A percentile compares a stretch with the other conserved stretches of the same genome.
Evolutionary conservation across 192 early-diverging fungal species (phyloP).

Genomic region (Entomortierella chlamydospora): DNA sequence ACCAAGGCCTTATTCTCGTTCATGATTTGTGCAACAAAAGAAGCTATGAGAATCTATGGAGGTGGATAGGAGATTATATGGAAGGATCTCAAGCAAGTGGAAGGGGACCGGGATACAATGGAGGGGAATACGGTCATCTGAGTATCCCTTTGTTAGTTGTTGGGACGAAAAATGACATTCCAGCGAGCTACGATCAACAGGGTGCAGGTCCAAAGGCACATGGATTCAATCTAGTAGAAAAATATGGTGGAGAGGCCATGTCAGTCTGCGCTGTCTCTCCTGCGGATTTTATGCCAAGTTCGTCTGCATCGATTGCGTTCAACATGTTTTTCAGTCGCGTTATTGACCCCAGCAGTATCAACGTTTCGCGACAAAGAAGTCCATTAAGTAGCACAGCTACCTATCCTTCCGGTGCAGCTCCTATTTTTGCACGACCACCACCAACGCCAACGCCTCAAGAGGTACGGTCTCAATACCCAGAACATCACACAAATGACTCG

Average conservation of each 20-base stretch:
- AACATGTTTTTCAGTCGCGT: slow-evolving; percentile 44
- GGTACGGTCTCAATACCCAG: not conserved
- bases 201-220: not conserved
- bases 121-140: not conserved
- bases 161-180: slow-evolving; percentile 40
- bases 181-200: not conserved
- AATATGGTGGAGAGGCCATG: slow-evolving; percentile 45
- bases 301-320: slow-evolving; percentile 35
- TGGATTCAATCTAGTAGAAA: slow-evolving; percentile 13
- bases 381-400: not conserved
- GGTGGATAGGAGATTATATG: slow-evolving; percentile 55
- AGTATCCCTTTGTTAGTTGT: slow-evolving; percentile 37
- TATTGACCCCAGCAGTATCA: slow-evolving; percentile 16
- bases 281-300: slow-evolving; percentile 44
- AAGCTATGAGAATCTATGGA: slow-evolving; percentile 68
- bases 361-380: not conserved
- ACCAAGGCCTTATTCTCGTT: slow-evolving; percentile 64
- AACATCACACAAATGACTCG: not conserved
- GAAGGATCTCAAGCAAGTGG: slow-evolving; percentile 8
- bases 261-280: slow-evolving; percentile 29
- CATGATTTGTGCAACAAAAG: slow-evolving; percentile 64
- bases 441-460: slow-evolving; percentile 15
- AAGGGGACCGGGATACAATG: not conserved
- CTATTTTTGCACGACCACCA: not conserved
- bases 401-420: not conserved